Percentiles rank a stretch among this genome's conserved stretches.
Evolutionary conservation across 768 basidiomycete species (phyloP).

Genomic region (Psilocybe subaeruginosa): DNA sequence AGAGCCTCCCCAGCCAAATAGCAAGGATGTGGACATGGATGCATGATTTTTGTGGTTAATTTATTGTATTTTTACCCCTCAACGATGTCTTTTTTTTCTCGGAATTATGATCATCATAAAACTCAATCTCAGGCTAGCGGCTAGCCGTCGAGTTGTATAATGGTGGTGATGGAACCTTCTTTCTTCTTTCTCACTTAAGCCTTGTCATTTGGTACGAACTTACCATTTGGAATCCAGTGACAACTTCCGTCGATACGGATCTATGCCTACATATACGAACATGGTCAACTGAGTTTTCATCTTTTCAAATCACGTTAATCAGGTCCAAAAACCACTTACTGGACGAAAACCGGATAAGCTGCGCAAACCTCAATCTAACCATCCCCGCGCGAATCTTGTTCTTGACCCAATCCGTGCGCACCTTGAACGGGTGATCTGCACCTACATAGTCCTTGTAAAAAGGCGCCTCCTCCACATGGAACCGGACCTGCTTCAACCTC

Average conservation of each 20-base stretch:
- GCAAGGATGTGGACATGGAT: constrained; percentile 48
- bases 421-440: neutral
- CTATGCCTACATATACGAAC: neutral
- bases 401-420: neutral
- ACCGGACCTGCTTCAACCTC: neutral
- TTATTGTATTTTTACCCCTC: neutral
- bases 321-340: neutral
- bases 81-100: neutral
- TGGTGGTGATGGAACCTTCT: neutral
- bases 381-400: neutral
- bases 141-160: neutral
- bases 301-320: no score
- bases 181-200: neutral
- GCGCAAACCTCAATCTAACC: neutral
- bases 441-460: neutral
- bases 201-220: neutral
- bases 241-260: neutral
- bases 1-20: constrained; percentile 34
- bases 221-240: neutral
- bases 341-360: neutral
- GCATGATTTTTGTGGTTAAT: constrained; percentile 17
- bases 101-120: neutral
- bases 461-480: neutral
- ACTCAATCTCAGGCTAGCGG: neutral
- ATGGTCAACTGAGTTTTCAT: no score